phyloP scores from a whole-genome alignment of 441 rosid species.

The Gossypium aridum region DNA sequence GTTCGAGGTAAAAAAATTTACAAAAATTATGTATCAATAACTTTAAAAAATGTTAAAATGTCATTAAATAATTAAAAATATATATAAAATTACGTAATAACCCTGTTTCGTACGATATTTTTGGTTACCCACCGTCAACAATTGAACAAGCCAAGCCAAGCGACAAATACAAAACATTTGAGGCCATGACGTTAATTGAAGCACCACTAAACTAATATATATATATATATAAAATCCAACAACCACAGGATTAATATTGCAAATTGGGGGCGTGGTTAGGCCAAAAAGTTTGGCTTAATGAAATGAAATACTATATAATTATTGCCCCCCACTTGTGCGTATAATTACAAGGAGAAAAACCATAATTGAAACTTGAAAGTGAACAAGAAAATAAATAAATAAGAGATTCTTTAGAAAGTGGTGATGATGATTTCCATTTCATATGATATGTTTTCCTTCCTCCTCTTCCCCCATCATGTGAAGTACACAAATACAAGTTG shows the following conservation, averaged over 20 bases:
- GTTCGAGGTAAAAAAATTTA: too few species aligned
- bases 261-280: slow-evolving; percentile 21
- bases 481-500: not conserved
- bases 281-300: slow-evolving; percentile 18
- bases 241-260: slow-evolving; percentile 9
- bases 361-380: slow-evolving; percentile 27
- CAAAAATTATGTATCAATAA: too few species aligned
- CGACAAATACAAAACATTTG: not conserved
- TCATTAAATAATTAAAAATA: not conserved
- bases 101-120: too few species aligned
- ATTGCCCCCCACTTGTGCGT: slow-evolving; percentile 56
- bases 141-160: not conserved
- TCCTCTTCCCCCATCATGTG: too few species aligned
- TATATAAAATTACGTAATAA: too few species aligned
- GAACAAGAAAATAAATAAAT: not conserved
- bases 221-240: slow-evolving; percentile 10
- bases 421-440: too few species aligned
- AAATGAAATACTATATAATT: slow-evolving; percentile 21
- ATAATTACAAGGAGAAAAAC: slow-evolving; percentile 39
- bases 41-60: not conserved
- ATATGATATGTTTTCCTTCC: too few species aligned
- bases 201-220: not conserved
- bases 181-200: not conserved
- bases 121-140: not conserved
- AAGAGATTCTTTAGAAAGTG: not conserved